A percentile compares a stretch with the other conserved stretches of the same genome.
Evolutionary conservation across 352 stramenopile genomes (phyloP).

Genomic region (Aphanomyces astaci): DNA sequence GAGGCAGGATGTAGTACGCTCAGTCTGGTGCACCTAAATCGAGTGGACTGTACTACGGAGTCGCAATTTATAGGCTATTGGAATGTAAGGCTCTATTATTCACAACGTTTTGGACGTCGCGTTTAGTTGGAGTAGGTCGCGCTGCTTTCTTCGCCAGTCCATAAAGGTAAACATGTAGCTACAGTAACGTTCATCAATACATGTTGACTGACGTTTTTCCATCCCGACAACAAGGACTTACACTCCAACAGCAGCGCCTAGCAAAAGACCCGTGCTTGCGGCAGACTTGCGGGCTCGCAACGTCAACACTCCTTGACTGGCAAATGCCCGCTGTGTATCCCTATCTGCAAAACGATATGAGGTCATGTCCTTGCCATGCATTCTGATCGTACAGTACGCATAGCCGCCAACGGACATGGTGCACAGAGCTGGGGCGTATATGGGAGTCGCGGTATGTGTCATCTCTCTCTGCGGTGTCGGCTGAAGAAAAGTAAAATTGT

Average conservation of each 20-base stretch:
- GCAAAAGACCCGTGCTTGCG: not conserved
- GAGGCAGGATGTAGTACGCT: too few species aligned
- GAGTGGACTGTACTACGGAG: too few species aligned
- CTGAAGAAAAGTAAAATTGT: too few species aligned
- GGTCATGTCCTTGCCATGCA: too few species aligned
- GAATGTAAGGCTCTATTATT: too few species aligned
- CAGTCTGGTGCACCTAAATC: too few species aligned
- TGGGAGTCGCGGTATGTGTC: not conserved
- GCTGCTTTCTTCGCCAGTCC: not conserved
- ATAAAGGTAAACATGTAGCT: not conserved
- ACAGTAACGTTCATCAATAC: too few species aligned
- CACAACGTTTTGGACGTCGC: not conserved
- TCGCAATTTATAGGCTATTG: too few species aligned
- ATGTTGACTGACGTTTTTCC: too few species aligned
- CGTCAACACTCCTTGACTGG: not conserved
- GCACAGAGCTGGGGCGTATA: not conserved
- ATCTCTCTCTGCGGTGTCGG: too few species aligned
- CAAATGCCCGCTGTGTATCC: not conserved
- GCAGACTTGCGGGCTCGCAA: conserved; percentile 7
- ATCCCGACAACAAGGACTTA: not conserved
- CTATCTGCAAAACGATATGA: too few species aligned
- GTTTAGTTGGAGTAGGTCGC: not conserved
- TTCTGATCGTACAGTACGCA: not conserved
- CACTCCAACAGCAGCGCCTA: not conserved
- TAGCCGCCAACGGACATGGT: not conserved